Evolutionary conservation across 2,329 filamentous ascomycete species (phyloP), one percentile per base, ranked within the genome.

Genomic region (Neurospora crassa): DNA sequence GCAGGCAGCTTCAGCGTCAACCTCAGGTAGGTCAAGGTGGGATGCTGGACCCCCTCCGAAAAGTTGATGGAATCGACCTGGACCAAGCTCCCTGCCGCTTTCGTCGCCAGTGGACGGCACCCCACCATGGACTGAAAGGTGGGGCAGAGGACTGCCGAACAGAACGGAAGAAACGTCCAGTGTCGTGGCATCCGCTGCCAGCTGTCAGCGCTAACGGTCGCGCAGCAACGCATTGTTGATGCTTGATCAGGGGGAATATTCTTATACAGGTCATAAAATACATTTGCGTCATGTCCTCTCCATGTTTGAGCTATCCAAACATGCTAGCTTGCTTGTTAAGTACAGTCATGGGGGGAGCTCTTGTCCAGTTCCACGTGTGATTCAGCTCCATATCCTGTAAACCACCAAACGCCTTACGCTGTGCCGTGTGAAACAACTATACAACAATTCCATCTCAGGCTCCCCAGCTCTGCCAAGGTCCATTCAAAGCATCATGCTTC

Each of bases 401-500:
- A 43, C 41, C 16, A 43, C 41, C 18, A 43, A 75, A 76, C 70
- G 63, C 71, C 73, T 68, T 34, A 67, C 74, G 74, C 74, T 75
- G 71, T 75, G 74, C 73, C 47, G 67, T 47, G 41, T 34, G 14
- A 45, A 71, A 34, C 37, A 68, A 69, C 7, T 20, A n/a, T 40
- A 53, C 42, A 68, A n/a, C 42, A 63, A 68, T 59, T n/a, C 69
- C 42, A 59, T n/a, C 42, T 42, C 16, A 42, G 29, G 67, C 45
- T 24, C 34, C 70, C 70, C 43, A 68, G 18, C 18, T n/a, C 40
- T 70, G 53, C 59, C 47, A 67, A 63, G 68, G 53, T 67, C 67
- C 67, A 68, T 75, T 85, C 81, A 88, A 79, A 88, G 78, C 86
- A 89, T 88, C 85, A 88, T 89, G 77, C 86, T 89, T 75, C 86